Base-by-base conservation (phyloP, 352 stramenopile genomes). In the Peronospora farinosa region DNA sequence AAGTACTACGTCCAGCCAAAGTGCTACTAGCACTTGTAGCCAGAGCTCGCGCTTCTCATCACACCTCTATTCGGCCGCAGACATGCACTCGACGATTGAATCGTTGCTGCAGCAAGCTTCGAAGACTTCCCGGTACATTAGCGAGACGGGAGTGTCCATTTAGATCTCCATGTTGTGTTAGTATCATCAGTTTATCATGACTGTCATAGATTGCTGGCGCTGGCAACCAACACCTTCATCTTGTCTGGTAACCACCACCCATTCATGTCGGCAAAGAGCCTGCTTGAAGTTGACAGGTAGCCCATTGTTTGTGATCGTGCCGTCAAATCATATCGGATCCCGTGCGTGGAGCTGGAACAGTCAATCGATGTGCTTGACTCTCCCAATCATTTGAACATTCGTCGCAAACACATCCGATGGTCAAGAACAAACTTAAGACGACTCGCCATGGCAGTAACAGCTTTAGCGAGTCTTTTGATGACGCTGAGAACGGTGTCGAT, bases 81-180 rank as follows among this genome's bases (percentile, higher is more conserved):
- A 85, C 40, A 67, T 87, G 33, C 69, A 89, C 28, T 82, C 75
- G 43, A 84, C 78, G 0, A 86, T 89, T 42, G 75, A 87, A 50
- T 86, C 75, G 37, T 63, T 89, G 50, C 44, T 89, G 39, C 64
- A 87, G 3, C 75, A 85, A 41, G 69, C 71, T 9, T 83, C 74
- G 8, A 68, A 81, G 48, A 89, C 78, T 28, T 89, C 78, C 23
- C 66, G 78, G 43, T 72, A 73, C 55, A 62, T 78, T 49, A 72
- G 65, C 17, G 53, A 75, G 43, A 77, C 63, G 12, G 66, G 67
- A 28, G 63, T 77, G 19, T 57, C 54, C 25, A 63, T 77, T 27
- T 77, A 70, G 51, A 48, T 5, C 31, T 25, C 19, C 1, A 21
- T 21, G 3, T 21, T 21, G 1, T 21, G 19, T 21, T 3, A 21